Percentiles rank a stretch among this genome's conserved stretches.
These are phyloP conservation scores for Alternaria sp. DNA, from an alignment of 2,329 filamentous ascomycete species.

Conservation along the genomic window DNA sequence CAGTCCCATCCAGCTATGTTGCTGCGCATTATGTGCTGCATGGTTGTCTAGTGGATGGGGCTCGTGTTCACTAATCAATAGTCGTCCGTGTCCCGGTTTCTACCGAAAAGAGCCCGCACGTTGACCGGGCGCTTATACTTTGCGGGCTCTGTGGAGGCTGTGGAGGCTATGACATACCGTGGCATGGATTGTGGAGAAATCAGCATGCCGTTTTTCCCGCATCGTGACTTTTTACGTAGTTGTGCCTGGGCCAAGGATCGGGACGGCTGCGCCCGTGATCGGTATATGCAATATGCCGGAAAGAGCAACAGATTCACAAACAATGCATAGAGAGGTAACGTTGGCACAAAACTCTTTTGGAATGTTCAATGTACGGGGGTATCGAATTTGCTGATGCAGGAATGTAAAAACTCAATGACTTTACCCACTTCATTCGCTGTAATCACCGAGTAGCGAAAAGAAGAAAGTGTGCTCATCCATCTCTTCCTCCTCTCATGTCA, in stretches of 20 bases:
- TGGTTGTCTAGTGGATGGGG: background rate
- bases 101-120: background rate
- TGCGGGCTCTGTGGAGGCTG: background rate
- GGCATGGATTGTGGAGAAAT: background rate
- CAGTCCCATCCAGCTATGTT: background rate
- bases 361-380: conserved; percentile 4
- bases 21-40: background rate
- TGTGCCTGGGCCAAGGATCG: background rate
- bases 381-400: conserved; percentile 6
- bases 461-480: background rate
- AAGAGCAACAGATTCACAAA: background rate
- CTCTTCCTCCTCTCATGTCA: background rate
- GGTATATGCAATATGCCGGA: background rate
- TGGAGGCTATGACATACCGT: background rate
- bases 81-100: background rate
- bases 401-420: background rate
- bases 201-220: background rate
- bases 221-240: background rate
- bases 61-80: background rate
- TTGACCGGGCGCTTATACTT: background rate
- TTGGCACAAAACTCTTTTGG: background rate
- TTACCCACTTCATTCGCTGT: background rate
- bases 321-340: background rate
- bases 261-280: background rate
- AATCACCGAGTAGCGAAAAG: background rate